Base-by-base conservation (phyloP, 768 basidiomycete genomes). In the Boletellus emodensis region DNA sequence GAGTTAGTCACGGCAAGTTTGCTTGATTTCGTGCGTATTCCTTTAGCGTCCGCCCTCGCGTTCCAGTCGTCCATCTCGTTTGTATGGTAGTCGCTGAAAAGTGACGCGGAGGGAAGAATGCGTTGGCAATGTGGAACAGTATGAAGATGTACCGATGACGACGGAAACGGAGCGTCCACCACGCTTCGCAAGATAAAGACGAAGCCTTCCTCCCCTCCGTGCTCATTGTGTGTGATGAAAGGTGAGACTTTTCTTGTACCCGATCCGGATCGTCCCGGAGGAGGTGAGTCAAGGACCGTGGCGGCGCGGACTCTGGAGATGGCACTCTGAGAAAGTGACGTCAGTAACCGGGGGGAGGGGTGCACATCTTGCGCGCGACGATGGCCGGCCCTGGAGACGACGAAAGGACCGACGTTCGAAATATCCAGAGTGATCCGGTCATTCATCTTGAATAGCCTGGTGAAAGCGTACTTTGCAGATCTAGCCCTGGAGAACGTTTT, bases 391-490 rank as follows among this genome's bases (percentile, higher is more conserved):
- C 15, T 22, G 10, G 14, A 18, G 13, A 36, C 22, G 42, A 20
- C 4, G n/a, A 33, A 38, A 13, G 9, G 17, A 18, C 12, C 20
- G 13, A 32, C 11, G 17, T 33, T 38, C 13, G 32, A 35, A 42
- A 13, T 13, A 12, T 7, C 18, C 28, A 22, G 22, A 52, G 40
- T 36, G 24, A 34, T 14, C 13, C 26, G 49, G 22, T 36, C 36
- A 18, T 18, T 28, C 24, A 28, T 30, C 30, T 48, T 55, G 52
- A 49, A 49, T 15, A 46, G 22, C 11, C 46, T 46, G 13, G 36
- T 36, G 18, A 57, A 33, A 15, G 33, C 53, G 15, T 48, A n/a
- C 28, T 46, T 57, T 11, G 40, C 51, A 6, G 34, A 52, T 35
- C 28, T 57, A 18, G 52, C 32, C 37, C 33, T 52, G 20, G 26